Percentiles rank a stretch among this genome's conserved stretches.
phyloP scores from a whole-genome alignment of 2,329 filamentous ascomycete genomes.

The Verticillium alfalfae region DNA sequence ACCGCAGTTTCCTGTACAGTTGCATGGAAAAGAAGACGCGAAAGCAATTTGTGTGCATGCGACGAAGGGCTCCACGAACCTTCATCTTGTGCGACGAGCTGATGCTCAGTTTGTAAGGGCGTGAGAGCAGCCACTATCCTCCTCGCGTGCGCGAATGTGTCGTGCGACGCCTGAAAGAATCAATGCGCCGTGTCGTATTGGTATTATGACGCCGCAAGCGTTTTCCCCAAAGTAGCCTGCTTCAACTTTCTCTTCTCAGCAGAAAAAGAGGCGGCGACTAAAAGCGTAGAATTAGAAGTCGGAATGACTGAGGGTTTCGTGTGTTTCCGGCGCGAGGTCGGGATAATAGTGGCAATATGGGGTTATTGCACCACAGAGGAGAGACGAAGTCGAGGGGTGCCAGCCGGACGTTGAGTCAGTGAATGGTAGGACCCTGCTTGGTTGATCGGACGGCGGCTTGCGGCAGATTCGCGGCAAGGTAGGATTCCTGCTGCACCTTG shows the following conservation, averaged over 20 bases:
- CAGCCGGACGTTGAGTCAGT: background rate
- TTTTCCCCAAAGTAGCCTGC: background rate
- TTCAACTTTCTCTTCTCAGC: background rate
- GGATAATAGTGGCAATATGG: background rate
- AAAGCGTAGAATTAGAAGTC: background rate
- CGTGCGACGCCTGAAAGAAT: background rate
- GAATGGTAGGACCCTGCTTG: background rate
- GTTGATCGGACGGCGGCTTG: background rate
- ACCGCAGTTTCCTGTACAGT: background rate
- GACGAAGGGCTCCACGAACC: slow-evolving; percentile 7
- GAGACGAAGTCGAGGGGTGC: background rate
- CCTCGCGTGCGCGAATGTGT: background rate
- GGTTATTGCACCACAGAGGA: background rate
- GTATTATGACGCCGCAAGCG: background rate
- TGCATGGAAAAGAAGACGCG: slow-evolving; percentile 4
- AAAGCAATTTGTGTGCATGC: background rate
- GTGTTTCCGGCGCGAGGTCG: background rate
- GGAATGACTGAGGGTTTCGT: background rate
- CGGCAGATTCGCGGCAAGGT: background rate
- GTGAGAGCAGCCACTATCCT: background rate
- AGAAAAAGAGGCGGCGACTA: background rate
- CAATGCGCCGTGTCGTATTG: background rate
- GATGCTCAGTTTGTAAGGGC: background rate
- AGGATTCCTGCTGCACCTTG: background rate
- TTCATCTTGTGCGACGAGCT: slow-evolving; percentile 12